Evolutionary conservation across 495 filamentous ascomycete genomes (phyloP).

Genomic region (Aspergillus nidulans): DNA sequence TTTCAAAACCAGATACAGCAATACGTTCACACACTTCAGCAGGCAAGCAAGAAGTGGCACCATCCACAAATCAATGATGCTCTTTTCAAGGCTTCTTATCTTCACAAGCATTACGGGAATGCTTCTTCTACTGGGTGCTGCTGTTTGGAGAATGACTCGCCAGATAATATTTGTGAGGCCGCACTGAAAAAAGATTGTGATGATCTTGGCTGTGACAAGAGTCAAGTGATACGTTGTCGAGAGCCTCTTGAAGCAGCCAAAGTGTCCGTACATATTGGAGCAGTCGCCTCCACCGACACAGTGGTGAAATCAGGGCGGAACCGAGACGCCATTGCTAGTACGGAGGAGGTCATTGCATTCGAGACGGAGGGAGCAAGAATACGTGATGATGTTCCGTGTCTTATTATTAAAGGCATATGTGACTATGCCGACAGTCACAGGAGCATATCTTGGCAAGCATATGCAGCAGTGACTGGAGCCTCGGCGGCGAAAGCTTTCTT

Average conservation of each 20-base stretch:
- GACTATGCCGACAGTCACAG: background rate
- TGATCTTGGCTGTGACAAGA: background rate
- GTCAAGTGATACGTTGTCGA: background rate
- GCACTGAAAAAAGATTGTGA: background rate
- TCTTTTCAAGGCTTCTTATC: too few relatives aligned
- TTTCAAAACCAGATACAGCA: conserved; percentile 10
- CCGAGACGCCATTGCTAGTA: background rate
- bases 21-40: conserved; percentile 1
- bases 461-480: background rate
- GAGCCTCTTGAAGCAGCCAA: background rate
- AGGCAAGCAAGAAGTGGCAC: conserved; percentile 2
- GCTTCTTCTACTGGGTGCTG: background rate
- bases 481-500: background rate
- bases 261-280: background rate
- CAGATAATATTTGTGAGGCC: background rate
- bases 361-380: background rate
- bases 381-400: background rate
- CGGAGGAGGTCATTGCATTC: background rate
- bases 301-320: background rate
- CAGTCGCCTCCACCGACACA: background rate
- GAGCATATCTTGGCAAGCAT: background rate
- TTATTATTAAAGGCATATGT: background rate
- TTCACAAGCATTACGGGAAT: too few relatives aligned
- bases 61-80: conserved; percentile 26
- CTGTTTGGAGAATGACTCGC: background rate